These are phyloP conservation scores for Alternaria consortialis DNA, from an alignment of 2,329 filamentous ascomycete genomes.

Conservation along the genomic window DNA sequence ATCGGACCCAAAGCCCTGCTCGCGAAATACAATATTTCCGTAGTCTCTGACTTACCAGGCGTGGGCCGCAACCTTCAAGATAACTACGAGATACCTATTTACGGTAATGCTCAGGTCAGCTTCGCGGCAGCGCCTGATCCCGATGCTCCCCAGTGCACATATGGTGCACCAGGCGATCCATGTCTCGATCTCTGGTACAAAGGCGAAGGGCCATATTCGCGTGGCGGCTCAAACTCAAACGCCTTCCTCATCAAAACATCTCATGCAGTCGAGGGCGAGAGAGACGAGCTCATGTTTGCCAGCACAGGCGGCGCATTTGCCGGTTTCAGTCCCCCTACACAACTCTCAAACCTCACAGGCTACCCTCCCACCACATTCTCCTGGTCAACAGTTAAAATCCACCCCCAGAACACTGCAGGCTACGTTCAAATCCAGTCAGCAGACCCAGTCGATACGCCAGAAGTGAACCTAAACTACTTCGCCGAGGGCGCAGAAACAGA, in stretches of 20 bases:
- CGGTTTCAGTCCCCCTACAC: slow-evolving; percentile 59
- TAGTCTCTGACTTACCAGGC: slow-evolving; percentile 59
- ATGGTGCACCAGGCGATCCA: slow-evolving; percentile 30
- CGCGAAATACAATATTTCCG: slow-evolving; percentile 60
- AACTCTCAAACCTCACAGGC: slow-evolving; percentile 52
- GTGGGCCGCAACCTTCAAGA: slow-evolving; percentile 36
- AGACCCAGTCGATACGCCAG: slow-evolving; percentile 68
- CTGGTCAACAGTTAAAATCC: slow-evolving; percentile 66
- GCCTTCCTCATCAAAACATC: slow-evolving; percentile 56
- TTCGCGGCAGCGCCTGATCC: slow-evolving; percentile 11
- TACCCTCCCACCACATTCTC: slow-evolving; percentile 34
- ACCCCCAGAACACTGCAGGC: slow-evolving; percentile 67
- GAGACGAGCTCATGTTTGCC: slow-evolving; percentile 62
- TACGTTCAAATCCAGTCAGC: slow-evolving; percentile 66
- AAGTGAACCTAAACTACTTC: slow-evolving; percentile 56
- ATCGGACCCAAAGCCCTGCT: slow-evolving; percentile 66
- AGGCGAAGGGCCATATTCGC: slow-evolving; percentile 43
- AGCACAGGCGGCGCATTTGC: slow-evolving; percentile 58
- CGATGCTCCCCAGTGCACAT: slow-evolving; percentile 24
- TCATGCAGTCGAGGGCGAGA: slow-evolving; percentile 56
- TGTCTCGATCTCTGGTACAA: slow-evolving; percentile 29
- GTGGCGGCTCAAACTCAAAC: slow-evolving; percentile 60
- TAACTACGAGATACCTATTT: slow-evolving; percentile 56
- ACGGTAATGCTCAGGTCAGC: slow-evolving; percentile 53
- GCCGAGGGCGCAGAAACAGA: slow-evolving; percentile 62